phyloP scores from a whole-genome alignment of 345 rosid species.

The Eucalyptus curtisii region DNA sequence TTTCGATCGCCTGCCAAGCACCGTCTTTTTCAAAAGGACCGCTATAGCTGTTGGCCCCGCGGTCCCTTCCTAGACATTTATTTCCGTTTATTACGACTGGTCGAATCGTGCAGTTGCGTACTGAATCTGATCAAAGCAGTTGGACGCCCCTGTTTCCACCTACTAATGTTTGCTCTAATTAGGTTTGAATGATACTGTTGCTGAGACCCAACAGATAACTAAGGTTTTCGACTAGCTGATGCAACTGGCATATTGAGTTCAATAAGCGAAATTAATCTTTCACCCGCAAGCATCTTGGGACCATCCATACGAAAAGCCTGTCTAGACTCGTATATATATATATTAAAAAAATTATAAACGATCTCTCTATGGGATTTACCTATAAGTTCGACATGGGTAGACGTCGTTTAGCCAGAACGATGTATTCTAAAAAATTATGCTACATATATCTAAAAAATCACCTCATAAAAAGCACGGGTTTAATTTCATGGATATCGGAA shows the following conservation, averaged over 20 bases:
- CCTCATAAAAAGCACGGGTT: not conserved
- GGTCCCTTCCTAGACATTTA: not conserved
- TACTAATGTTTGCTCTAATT: not conserved
- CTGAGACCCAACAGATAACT: not conserved
- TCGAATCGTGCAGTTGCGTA: not conserved
- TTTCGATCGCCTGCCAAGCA: not conserved
- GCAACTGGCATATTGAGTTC: not conserved
- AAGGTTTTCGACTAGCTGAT: not conserved
- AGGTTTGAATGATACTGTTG: not conserved
- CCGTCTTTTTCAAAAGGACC: not conserved
- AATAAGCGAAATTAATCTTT: not conserved
- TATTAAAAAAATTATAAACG: not conserved
- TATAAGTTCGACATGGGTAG: not conserved
- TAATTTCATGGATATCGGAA: not conserved
- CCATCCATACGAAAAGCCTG: not conserved
- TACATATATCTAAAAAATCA: not conserved
- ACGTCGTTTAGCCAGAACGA: not conserved
- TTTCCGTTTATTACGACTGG: not conserved
- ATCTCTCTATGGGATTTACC: not conserved
- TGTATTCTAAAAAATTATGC: not conserved
- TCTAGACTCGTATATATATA: not conserved
- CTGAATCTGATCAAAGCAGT: not conserved
- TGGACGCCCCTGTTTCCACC: not conserved
- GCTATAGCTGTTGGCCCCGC: not conserved
- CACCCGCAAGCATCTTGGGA: accelerated